Percentiles rank a stretch among this genome's conserved stretches.
These are phyloP conservation scores for Helicostylum pulchrum DNA, from an alignment of 192 early-diverging fungal species.

Conservation along the genomic window DNA sequence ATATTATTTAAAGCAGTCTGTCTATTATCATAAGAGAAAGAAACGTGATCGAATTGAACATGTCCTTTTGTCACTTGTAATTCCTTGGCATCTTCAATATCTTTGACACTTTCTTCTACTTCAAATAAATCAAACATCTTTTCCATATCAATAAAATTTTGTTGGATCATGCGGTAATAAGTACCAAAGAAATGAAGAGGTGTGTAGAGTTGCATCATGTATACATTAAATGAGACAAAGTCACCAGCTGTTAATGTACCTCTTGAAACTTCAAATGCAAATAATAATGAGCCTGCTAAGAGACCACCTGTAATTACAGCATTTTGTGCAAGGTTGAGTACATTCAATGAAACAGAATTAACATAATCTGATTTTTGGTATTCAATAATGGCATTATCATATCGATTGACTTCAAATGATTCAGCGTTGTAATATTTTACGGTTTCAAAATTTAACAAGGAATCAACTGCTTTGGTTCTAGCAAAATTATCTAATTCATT, in stretches of 20 bases:
- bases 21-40: constrained; percentile 65
- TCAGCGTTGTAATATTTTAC: constrained; percentile 97
- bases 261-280: constrained; percentile 73
- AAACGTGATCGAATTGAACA: constrained; percentile 68
- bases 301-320: constrained; percentile 83
- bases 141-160: constrained; percentile 95
- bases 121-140: constrained; percentile 87
- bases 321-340: constrained; percentile 86
- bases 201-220: constrained; percentile 84
- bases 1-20: constrained; percentile 69
- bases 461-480: constrained; percentile 84
- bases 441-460: constrained; percentile 95
- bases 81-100: constrained; percentile 55
- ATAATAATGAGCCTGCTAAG: constrained; percentile 75
- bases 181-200: constrained; percentile 90
- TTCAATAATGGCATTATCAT: constrained; percentile 69
- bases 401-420: constrained; percentile 76
- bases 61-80: constrained; percentile 54
- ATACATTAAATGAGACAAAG: constrained; percentile 87
- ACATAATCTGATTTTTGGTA: constrained; percentile 86
- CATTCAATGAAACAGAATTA: constrained; percentile 63
- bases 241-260: constrained; percentile 72
- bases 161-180: constrained; percentile 91
- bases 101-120: constrained; percentile 58
- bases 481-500: constrained; percentile 84